Evolutionary conservation across 1,139 yeast genomes (phyloP).

Genomic region (Magnusiomyces ingens): DNA sequence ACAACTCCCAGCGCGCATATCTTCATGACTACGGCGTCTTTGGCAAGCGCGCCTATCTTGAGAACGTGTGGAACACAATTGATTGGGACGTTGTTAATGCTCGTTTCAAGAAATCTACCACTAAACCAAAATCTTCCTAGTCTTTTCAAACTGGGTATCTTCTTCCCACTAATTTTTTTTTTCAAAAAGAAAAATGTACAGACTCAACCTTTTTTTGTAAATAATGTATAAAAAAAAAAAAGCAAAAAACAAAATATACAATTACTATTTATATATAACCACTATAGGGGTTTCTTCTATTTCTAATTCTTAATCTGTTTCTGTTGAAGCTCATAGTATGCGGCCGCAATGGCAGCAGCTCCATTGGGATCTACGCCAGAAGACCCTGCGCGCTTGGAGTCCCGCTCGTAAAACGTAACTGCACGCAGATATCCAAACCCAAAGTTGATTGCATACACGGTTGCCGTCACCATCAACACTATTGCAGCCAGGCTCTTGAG

Average conservation of each 20-base stretch:
- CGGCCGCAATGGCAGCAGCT: no score
- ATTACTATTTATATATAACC: not conserved
- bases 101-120: not conserved
- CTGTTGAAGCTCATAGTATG: not conserved
- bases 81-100: slow-evolving; percentile 70
- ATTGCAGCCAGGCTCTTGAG: slow-evolving; percentile 51
- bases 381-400: no score
- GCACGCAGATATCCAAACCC: slow-evolving; percentile 38
- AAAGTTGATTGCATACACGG: slow-evolving; percentile 37
- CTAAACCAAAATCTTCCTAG: not conserved
- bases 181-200: no score
- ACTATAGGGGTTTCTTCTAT: not conserved
- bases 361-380: no score
- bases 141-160: not conserved
- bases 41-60: slow-evolving; percentile 70
- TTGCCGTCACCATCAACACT: slow-evolving; percentile 25
- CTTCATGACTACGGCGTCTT: slow-evolving; percentile 77
- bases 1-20: slow-evolving; percentile 84
- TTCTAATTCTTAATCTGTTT: not conserved
- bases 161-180: no score
- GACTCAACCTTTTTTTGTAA: not conserved
- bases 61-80: slow-evolving; percentile 68
- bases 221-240: not conserved
- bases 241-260: not conserved
- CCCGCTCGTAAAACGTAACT: not conserved